These are phyloP conservation scores for Sordariomycetes sp. DNA, from an alignment of 2,329 filamentous ascomycete species.

Conservation along the genomic window DNA sequence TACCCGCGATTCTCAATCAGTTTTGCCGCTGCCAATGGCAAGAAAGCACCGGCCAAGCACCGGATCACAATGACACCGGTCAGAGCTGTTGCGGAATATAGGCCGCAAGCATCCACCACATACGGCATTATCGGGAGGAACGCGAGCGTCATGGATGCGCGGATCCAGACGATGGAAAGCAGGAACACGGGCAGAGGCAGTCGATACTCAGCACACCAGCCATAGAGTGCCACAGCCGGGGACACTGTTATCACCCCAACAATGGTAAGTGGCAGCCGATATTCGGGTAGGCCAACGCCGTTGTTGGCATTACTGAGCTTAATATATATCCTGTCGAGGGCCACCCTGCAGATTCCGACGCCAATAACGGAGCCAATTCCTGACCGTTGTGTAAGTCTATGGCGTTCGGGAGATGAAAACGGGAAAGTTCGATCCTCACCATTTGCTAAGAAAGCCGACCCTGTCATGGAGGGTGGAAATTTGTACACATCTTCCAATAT, in stretches of 20 bases:
- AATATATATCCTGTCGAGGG: slow-evolving; percentile 44
- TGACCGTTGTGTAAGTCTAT: slow-evolving; percentile 12
- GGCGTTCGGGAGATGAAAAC: no score
- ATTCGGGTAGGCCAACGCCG: slow-evolving; percentile 35
- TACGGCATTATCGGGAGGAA: slow-evolving; percentile 26
- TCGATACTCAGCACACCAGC: slow-evolving; percentile 35
- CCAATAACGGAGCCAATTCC: slow-evolving; percentile 38
- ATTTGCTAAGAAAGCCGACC: slow-evolving; percentile 36
- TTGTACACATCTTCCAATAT: slow-evolving; percentile 38
- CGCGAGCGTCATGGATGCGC: slow-evolving; percentile 38
- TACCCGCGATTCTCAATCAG: slow-evolving; percentile 38
- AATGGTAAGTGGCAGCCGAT: slow-evolving; percentile 42
- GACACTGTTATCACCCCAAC: slow-evolving; percentile 36
- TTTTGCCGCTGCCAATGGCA: slow-evolving; percentile 41
- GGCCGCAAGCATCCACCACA: slow-evolving; percentile 45
- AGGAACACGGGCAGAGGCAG: slow-evolving; percentile 31
- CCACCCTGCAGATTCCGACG: slow-evolving; percentile 37
- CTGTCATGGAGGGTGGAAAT: slow-evolving; percentile 40
- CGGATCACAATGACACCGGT: slow-evolving; percentile 45
- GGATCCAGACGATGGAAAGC: slow-evolving; percentile 33
- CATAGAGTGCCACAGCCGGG: slow-evolving; percentile 33
- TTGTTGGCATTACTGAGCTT: slow-evolving; percentile 26
- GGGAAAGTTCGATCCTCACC: slow-evolving; percentile 1
- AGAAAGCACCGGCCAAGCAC: slow-evolving; percentile 45
- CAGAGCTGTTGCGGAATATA: slow-evolving; percentile 47